phyloP scores from a whole-genome alignment of 2,329 filamentous ascomycete species.

The Microsporum canis region DNA sequence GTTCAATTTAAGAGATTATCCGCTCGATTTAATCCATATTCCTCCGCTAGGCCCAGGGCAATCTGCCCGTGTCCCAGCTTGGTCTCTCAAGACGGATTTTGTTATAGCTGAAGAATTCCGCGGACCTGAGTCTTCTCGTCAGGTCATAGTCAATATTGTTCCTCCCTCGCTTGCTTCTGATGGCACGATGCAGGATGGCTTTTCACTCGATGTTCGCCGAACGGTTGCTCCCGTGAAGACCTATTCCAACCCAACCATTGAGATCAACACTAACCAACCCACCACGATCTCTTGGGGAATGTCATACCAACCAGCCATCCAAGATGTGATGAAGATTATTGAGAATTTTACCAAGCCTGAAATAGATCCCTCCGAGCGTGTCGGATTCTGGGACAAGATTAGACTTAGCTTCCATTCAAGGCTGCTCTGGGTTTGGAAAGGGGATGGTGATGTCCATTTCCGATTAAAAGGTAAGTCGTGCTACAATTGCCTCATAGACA shows the following conservation, averaged over 20 bases:
- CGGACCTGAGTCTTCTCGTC: slow-evolving; percentile 64
- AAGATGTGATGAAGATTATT: slow-evolving; percentile 99
- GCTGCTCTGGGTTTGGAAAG: slow-evolving; percentile 81
- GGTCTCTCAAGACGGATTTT: slow-evolving; percentile 80
- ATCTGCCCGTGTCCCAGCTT: slow-evolving; percentile 64
- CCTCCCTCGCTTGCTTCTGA: slow-evolving; percentile 53
- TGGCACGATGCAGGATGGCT: slow-evolving; percentile 50
- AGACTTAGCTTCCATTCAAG: slow-evolving; percentile 87
- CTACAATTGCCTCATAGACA: background rate
- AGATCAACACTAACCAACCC: slow-evolving; percentile 85
- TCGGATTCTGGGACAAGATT: slow-evolving; percentile 99
- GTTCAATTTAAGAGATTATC: slow-evolving; percentile 83
- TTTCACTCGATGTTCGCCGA: slow-evolving; percentile 73
- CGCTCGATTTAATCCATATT: slow-evolving; percentile 80
- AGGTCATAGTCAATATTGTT: slow-evolving; percentile 72
- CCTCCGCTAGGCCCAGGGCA: slow-evolving; percentile 71
- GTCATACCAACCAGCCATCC: slow-evolving; percentile 92
- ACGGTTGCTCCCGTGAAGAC: slow-evolving; percentile 94
- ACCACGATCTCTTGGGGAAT: slow-evolving; percentile 95
- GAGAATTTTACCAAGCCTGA: slow-evolving; percentile 96
- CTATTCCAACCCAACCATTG: slow-evolving; percentile 81
- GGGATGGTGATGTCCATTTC: slow-evolving; percentile 88
- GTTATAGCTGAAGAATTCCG: slow-evolving; percentile 91
- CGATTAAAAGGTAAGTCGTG: slow-evolving; percentile 63
- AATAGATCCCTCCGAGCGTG: slow-evolving; percentile 80